These are phyloP conservation scores for Yueomyces sp. DNA, from an alignment of 805 yeast genomes.

Conservation along the genomic window DNA sequence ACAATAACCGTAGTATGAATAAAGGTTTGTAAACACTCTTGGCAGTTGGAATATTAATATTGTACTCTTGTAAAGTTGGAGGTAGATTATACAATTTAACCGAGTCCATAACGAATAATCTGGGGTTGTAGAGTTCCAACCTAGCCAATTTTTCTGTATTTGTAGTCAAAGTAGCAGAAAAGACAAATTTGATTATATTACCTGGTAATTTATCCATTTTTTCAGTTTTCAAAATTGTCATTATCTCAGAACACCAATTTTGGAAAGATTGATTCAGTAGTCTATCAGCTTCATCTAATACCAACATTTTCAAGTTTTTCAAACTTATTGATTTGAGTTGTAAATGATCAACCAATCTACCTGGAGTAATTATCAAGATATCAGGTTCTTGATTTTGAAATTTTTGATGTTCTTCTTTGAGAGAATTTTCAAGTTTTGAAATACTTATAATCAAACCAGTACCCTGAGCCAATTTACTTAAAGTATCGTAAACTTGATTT, in stretches of 20 bases:
- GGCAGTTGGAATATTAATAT: slow-evolving; percentile 25
- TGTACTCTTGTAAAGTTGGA: slow-evolving; percentile 32
- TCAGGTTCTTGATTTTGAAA: slow-evolving; percentile 43
- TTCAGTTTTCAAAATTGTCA: slow-evolving; percentile 26
- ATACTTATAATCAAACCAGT: slow-evolving; percentile 41
- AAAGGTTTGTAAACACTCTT: slow-evolving; percentile 56
- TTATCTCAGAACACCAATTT: slow-evolving; percentile 65
- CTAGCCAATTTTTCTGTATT: slow-evolving; percentile 78
- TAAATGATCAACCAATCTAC: slow-evolving; percentile 71
- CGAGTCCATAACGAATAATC: slow-evolving; percentile 56
- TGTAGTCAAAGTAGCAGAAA: slow-evolving; percentile 88
- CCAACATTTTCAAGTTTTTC: slow-evolving; percentile 42
- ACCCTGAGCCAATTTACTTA: slow-evolving; percentile 49
- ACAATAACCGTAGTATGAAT: slow-evolving; percentile 44
- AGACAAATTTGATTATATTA: slow-evolving; percentile 52
- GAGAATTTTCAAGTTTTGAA: slow-evolving; percentile 43
- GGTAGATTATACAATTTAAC: slow-evolving; percentile 52
- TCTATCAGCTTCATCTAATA: slow-evolving; percentile 75
- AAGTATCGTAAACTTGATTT: slow-evolving; percentile 61
- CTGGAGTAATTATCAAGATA: slow-evolving; percentile 61
- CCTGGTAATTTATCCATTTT: slow-evolving; percentile 20
- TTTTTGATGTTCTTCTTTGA: slow-evolving; percentile 48
- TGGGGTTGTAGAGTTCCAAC: slow-evolving; percentile 57
- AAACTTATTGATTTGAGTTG: slow-evolving; percentile 30
- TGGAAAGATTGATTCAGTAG: slow-evolving; percentile 81